phyloP scores from a whole-genome alignment of 2,329 filamentous ascomycete genomes.

The Colletotrichum spinosum region DNA sequence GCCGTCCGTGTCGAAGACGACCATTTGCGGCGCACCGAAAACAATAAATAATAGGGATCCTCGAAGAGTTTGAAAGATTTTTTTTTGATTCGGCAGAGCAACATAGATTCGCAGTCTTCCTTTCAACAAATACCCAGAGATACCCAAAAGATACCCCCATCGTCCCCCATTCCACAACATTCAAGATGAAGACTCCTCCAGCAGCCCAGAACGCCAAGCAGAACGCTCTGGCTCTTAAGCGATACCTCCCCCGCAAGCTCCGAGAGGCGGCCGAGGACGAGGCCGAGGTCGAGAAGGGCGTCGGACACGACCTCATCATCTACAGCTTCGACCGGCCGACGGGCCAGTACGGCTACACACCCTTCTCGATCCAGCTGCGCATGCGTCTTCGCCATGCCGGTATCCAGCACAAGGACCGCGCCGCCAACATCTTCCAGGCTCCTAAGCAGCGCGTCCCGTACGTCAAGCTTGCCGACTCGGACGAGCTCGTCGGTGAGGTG shows the following conservation, averaged over 20 bases:
- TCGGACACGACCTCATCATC: conserved; percentile 36
- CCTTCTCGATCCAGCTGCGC: conserved; percentile 40
- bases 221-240: conserved; percentile 33
- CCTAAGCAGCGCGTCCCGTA: conserved; percentile 40
- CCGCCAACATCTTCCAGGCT: conserved; percentile 36
- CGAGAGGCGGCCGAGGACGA: conserved; percentile 36
- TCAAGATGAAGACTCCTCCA: conserved; percentile 32
- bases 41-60: conserved; percentile 35
- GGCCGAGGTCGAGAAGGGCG: conserved; percentile 36
- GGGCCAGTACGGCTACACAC: conserved; percentile 37
- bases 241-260: conserved; percentile 35
- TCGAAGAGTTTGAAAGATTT: conserved; percentile 1
- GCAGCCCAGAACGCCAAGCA: conserved; percentile 36
- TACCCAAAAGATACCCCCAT: conserved; percentile 25
- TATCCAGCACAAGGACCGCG: conserved; percentile 37
- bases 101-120: conserved; percentile 32
- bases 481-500: conserved; percentile 40
- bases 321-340: conserved; percentile 39
- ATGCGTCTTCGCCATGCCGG: conserved; percentile 39
- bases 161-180: conserved; percentile 14
- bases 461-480: conserved; percentile 38
- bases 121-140: conserved; percentile 34
- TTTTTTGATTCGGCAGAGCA: not conserved
- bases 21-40: conserved; percentile 13
- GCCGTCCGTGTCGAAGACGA: conserved; percentile 25